Percentiles rank a stretch among this genome's conserved stretches.
Evolutionary conservation across 2,329 filamentous ascomycete species (phyloP).

Genomic region (Colletotrichum chlorophyti): DNA sequence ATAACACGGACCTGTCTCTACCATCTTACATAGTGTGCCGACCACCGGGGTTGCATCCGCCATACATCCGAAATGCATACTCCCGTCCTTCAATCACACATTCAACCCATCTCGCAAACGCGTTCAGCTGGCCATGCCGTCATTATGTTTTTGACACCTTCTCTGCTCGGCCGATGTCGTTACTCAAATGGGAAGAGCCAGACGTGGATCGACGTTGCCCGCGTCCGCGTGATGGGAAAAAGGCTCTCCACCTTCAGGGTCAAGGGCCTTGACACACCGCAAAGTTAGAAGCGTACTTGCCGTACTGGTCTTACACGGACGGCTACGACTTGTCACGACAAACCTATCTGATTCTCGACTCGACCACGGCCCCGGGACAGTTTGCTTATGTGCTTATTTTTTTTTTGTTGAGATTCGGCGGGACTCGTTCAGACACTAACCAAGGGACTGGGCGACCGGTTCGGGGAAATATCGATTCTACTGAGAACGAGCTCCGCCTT

Average conservation of each 20-base stretch:
- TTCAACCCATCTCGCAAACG: too few species aligned
- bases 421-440: constrained; percentile 13
- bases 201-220: not conserved
- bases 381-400: too few species aligned
- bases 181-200: constrained; percentile 10
- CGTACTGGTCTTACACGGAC: not conserved
- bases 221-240: constrained; percentile 1
- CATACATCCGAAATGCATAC: constrained; percentile 8
- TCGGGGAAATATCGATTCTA: not conserved
- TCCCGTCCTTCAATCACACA: constrained; percentile 19
- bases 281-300: too few species aligned
- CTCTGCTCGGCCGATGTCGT: constrained; percentile 5
- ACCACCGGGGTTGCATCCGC: constrained; percentile 7
- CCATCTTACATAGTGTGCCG: too few species aligned
- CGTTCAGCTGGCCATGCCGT: constrained; percentile 3
- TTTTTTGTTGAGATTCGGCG: constrained; percentile 23
- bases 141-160: not conserved
- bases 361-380: not conserved
- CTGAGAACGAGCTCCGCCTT: not conserved
- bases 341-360: not conserved
- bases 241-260: not conserved
- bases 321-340: not conserved
- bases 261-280: not conserved
- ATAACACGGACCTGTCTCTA: not conserved
- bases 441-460: too few species aligned